A percentile compares a stretch with the other conserved stretches of the same genome.
These are phyloP conservation scores for Isoetes engelmannii DNA, from an alignment of 83 land plant species.

Conservation along the genomic window DNA sequence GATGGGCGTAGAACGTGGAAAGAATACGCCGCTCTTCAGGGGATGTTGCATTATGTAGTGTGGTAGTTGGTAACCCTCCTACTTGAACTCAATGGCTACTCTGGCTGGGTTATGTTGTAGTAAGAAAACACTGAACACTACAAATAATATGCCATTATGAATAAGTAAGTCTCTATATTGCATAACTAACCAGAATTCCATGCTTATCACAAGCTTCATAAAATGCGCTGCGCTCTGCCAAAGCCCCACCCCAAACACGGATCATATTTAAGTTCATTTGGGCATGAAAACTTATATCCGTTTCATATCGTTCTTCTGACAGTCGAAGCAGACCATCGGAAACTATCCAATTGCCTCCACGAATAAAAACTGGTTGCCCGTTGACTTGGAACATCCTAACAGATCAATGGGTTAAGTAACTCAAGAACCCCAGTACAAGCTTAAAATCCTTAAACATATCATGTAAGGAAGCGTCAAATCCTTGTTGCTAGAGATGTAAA, in stretches of 20 bases:
- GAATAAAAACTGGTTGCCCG: constrained; percentile 85
- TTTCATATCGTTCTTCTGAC: constrained; percentile 64
- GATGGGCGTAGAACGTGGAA: too few species aligned
- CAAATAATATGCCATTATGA: too few species aligned
- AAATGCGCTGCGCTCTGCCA: constrained; percentile 93
- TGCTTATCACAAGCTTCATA: constrained; percentile 80
- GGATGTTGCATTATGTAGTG: too few species aligned
- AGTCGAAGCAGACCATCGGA: constrained; percentile 89
- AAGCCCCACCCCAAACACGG: constrained; percentile 95
- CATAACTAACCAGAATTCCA: constrained; percentile 62
- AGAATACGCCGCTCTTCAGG: too few species aligned
- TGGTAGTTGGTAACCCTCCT: too few species aligned
- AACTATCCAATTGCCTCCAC: constrained; percentile 96
- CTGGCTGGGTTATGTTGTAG: too few species aligned
- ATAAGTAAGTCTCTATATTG: too few species aligned
- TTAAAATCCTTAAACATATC: background rate
- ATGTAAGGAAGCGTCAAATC: background rate
- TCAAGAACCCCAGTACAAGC: background rate
- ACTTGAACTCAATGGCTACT: too few species aligned
- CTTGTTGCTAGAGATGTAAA: background rate
- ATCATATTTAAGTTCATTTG: constrained; percentile 98
- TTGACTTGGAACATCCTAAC: constrained; percentile 79
- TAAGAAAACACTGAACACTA: too few species aligned
- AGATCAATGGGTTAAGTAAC: background rate
- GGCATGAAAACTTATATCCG: constrained; percentile 91